Conservation (phyloP, 495 filamentous ascomycete species). For the Terfezia claveryi region DNA sequence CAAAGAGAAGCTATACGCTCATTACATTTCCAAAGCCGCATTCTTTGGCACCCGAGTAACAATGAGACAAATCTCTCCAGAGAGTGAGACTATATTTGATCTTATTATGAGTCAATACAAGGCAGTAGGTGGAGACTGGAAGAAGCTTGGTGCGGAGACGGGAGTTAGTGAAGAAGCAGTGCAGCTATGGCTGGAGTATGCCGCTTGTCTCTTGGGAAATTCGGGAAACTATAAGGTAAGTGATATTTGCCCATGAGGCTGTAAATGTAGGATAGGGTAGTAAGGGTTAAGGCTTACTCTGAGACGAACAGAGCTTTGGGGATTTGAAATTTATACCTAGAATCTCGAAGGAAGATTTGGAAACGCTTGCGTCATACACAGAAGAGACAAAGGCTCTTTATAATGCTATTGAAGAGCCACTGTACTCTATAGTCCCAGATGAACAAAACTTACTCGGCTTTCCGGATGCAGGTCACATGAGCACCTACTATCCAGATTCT, state of each 20-base stretch:
- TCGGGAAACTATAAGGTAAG: conserved; percentile 71
- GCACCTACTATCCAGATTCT: conserved; percentile 80
- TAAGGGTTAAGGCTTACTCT: neutral
- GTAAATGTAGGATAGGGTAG: too few species aligned
- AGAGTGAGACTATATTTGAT: conserved; percentile 78
- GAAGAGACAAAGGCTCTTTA: conserved; percentile 39
- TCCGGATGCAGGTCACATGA: conserved; percentile 59
- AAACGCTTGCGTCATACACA: conserved; percentile 42
- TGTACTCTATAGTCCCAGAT: conserved; percentile 48
- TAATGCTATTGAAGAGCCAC: conserved; percentile 43
- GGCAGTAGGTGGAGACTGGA: conserved; percentile 57
- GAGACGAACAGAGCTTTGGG: conserved; percentile 36
- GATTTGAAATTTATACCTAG: conserved; percentile 88
- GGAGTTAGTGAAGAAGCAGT: conserved; percentile 47
- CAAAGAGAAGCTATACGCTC: conserved; percentile 69
- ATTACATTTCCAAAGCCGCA: conserved; percentile 64
- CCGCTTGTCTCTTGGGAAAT: conserved; percentile 76
- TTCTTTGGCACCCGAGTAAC: conserved; percentile 70
- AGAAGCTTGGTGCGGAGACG: conserved; percentile 41
- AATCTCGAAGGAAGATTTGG: conserved; percentile 40
- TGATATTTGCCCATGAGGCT: neutral
- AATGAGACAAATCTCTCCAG: conserved; percentile 70
- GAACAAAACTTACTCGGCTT: conserved; percentile 71
- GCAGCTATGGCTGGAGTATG: conserved; percentile 62
- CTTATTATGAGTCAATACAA: conserved; percentile 66